Percentiles rank a stretch among this genome's conserved stretches.
Conservation (phyloP, 2,329 filamentous ascomycete species). For the Trichothecium roseum region DNA sequence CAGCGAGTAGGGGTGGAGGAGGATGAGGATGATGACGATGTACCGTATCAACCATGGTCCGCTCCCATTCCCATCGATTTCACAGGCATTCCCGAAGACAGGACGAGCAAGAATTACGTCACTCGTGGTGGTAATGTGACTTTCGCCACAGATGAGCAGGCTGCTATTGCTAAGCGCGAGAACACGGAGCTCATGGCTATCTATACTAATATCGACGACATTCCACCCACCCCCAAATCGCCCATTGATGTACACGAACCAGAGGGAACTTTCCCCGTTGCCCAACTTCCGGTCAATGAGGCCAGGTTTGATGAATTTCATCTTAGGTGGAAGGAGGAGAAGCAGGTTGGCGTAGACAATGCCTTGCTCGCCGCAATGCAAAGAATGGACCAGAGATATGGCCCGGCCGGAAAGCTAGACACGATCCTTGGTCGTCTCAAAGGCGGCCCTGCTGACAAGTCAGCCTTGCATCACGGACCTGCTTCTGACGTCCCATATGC, state of each 20-base stretch:
- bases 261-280: slow-evolving; percentile 9
- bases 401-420: slow-evolving; percentile 25
- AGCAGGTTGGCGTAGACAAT: slow-evolving; percentile 30
- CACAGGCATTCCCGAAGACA: slow-evolving; percentile 31
- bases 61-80: slow-evolving; percentile 38
- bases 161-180: slow-evolving; percentile 45
- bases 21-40: slow-evolving; percentile 45
- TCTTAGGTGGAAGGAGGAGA: slow-evolving; percentile 35
- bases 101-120: slow-evolving; percentile 36
- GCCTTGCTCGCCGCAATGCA: slow-evolving; percentile 31
- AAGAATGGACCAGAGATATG: slow-evolving; percentile 28
- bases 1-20: slow-evolving; percentile 35
- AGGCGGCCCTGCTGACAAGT: slow-evolving; percentile 9
- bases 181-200: slow-evolving; percentile 51
- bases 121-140: slow-evolving; percentile 42
- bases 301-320: slow-evolving; percentile 37
- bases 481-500: slow-evolving; percentile 4
- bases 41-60: slow-evolving; percentile 41
- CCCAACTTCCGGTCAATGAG: slow-evolving; percentile 26
- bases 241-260: slow-evolving; percentile 25
- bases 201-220: slow-evolving; percentile 42
- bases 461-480: slow-evolving; percentile 1
- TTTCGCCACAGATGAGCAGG: slow-evolving; percentile 45
- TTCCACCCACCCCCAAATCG: slow-evolving; percentile 46
- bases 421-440: slow-evolving; percentile 27